Evolutionary conservation across 371 early-diverging fungal species (phyloP).

Genomic region (Parasitella parasitica): DNA sequence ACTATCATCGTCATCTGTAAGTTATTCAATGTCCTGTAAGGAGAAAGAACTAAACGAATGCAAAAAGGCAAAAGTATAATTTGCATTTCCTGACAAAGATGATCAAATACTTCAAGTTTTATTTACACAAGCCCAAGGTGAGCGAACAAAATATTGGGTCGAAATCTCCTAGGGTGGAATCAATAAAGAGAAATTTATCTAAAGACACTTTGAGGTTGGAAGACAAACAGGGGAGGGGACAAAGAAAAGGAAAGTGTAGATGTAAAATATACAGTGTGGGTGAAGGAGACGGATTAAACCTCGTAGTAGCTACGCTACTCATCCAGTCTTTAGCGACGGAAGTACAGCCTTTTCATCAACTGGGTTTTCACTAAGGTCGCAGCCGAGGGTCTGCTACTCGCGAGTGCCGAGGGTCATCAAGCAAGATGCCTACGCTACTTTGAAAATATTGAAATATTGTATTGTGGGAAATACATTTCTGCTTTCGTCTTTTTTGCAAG

Average conservation of each 20-base stretch:
- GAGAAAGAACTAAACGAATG: slow-evolving; percentile 6
- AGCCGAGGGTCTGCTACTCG: slow-evolving; percentile 12
- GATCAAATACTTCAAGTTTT: slow-evolving; percentile 4
- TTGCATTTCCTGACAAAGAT: slow-evolving; percentile 6
- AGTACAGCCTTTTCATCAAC: slow-evolving; percentile 7
- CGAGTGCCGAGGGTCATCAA: slow-evolving; percentile 9
- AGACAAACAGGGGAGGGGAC: slow-evolving; percentile 4
- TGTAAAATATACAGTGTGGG: slow-evolving; percentile 5
- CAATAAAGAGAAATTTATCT: too few species aligned
- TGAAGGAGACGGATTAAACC: not conserved
- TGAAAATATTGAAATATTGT: not conserved
- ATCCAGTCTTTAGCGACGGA: slow-evolving; percentile 6
- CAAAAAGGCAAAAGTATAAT: slow-evolving; percentile 5
- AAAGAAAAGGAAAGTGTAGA: slow-evolving; percentile 8
- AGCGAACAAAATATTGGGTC: too few species aligned
- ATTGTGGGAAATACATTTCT: not conserved
- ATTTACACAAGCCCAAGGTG: too few species aligned
- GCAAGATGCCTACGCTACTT: slow-evolving; percentile 7
- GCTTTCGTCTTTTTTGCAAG: not conserved
- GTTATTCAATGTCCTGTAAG: slow-evolving; percentile 7
- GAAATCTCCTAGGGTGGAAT: too few species aligned
- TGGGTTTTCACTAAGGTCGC: slow-evolving; percentile 9
- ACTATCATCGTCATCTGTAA: slow-evolving; percentile 5
- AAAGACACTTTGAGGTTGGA: too few species aligned
- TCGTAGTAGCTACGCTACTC: slow-evolving; percentile 12